A percentile compares a stretch with the other conserved stretches of the same genome.
These are phyloP conservation scores for Alternaria infectoria DNA, from an alignment of 2,329 filamentous ascomycete genomes.

Conservation along the genomic window DNA sequence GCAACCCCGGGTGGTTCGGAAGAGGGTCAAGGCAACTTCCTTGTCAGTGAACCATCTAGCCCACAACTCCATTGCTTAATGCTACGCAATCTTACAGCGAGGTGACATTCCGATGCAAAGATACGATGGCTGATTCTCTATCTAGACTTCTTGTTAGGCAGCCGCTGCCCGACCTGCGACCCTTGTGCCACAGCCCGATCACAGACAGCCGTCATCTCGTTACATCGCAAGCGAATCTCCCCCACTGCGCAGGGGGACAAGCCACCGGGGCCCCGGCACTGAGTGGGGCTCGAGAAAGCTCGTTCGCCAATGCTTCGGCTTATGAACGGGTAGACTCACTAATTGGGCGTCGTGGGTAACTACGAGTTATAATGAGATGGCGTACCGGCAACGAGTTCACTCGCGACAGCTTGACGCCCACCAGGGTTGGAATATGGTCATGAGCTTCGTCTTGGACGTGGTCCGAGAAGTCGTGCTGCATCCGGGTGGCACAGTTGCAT, in stretches of 20 bases:
- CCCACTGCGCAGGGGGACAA: background rate
- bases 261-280: background rate
- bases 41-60: background rate
- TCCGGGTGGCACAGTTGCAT: background rate
- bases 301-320: background rate
- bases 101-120: background rate
- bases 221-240: background rate
- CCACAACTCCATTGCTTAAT: background rate
- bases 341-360: background rate
- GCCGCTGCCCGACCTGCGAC: background rate
- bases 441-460: background rate
- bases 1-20: background rate
- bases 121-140: background rate
- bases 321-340: background rate
- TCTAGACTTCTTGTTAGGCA: background rate
- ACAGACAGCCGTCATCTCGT: background rate
- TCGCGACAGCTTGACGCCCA: background rate
- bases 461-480: background rate
- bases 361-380: background rate
- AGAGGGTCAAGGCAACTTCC: background rate
- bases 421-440: background rate
- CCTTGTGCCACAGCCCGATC: background rate
- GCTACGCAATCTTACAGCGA: background rate
- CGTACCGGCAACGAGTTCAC: background rate
- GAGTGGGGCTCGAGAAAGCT: background rate